Percentiles rank a stretch among this genome's conserved stretches.
Conservation (phyloP, 345 rosid genomes). For the Combretum micranthum region DNA sequence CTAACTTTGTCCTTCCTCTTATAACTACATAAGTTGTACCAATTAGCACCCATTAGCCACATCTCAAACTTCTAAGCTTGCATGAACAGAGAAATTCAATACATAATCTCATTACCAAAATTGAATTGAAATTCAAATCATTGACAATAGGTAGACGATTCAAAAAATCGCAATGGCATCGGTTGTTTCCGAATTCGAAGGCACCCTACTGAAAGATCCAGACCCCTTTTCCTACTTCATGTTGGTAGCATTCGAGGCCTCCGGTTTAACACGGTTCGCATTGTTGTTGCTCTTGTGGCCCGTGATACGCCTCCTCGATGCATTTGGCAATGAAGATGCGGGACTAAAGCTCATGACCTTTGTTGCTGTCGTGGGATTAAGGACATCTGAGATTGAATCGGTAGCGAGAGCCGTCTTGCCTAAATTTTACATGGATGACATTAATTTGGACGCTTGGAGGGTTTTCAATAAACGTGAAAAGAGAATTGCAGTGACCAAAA, state of each 20-base stretch:
- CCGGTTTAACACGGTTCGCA: constrained; percentile 62
- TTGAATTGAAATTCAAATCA: too few relatives aligned
- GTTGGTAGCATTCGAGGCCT: constrained; percentile 80
- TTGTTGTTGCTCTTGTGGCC: constrained; percentile 57
- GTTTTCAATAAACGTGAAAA: constrained; percentile 48
- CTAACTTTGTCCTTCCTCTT: too few relatives aligned
- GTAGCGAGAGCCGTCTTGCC: constrained; percentile 90
- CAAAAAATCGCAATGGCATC: constrained; percentile 11
- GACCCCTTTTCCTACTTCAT: constrained; percentile 75
- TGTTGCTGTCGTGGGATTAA: constrained; percentile 46
- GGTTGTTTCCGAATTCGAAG: constrained; percentile 71
- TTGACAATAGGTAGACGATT: not conserved
- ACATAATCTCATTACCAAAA: too few relatives aligned
- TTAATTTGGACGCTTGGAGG: constrained; percentile 64
- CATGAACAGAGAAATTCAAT: too few relatives aligned
- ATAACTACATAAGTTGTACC: too few relatives aligned
- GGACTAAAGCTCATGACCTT: constrained; percentile 63
- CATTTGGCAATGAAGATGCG: constrained; percentile 27
- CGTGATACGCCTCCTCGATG: constrained; percentile 41
- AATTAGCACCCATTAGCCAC: too few relatives aligned
- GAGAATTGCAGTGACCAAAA: constrained; percentile 64
- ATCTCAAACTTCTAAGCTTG: too few relatives aligned
- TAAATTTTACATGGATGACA: constrained; percentile 71
- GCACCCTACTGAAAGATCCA: constrained; percentile 50
- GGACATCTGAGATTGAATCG: constrained; percentile 55